phyloP scores from a whole-genome alignment of 2,329 filamentous ascomycete species.

The Curvularia sp. region DNA sequence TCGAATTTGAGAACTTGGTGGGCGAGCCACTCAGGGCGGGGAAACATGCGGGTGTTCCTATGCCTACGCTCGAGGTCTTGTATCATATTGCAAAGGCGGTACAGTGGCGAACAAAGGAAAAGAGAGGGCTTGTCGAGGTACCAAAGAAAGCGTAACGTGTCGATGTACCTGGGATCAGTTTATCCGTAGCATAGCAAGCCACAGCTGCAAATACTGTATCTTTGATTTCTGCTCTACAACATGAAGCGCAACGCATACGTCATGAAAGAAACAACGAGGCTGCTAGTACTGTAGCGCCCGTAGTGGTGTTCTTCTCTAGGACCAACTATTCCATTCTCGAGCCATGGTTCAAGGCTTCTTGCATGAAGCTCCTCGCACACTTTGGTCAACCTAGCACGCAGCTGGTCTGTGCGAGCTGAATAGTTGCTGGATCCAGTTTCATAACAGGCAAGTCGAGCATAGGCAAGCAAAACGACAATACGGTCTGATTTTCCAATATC shows the following conservation, averaged over 20 bases:
- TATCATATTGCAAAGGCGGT: conserved; percentile 59
- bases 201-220: background rate
- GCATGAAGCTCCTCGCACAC: conserved; percentile 1
- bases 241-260: background rate
- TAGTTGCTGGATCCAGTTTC: background rate
- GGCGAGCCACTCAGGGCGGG: conserved; percentile 65
- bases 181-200: background rate
- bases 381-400: background rate
- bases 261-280: background rate
- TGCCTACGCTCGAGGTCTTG: conserved; percentile 59
- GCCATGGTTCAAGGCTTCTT: background rate
- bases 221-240: background rate
- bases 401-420: conserved; percentile 1
- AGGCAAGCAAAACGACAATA: background rate
- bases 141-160: conserved; percentile 20
- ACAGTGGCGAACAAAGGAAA: conserved; percentile 59
- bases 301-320: background rate
- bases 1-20: conserved; percentile 64
- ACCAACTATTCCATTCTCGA: background rate
- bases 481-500: background rate
- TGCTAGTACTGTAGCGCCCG: background rate
- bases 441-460: background rate
- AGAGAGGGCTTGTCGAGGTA: conserved; percentile 50
- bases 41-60: conserved; percentile 56
- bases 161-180: background rate